Conservation (phyloP, 2,329 filamentous ascomycete genomes). For the Alternaria gaisen region DNA sequence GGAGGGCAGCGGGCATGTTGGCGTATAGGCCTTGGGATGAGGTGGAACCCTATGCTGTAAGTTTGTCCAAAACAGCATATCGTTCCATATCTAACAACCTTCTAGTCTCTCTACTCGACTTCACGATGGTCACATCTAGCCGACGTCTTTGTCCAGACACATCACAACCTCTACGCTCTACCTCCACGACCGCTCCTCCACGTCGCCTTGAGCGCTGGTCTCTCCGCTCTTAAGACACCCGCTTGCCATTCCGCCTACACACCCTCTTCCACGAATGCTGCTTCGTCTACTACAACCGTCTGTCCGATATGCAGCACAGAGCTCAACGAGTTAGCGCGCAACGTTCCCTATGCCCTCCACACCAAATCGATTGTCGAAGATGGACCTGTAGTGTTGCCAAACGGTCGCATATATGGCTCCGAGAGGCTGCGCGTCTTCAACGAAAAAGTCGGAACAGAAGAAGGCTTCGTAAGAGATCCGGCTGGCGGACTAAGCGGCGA, state of each 20-base stretch:
- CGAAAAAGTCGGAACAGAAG: conserved; percentile 75
- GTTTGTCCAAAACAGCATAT: conserved; percentile 14
- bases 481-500: conserved; percentile 67
- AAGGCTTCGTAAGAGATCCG: conserved; percentile 77
- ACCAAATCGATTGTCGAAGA: conserved; percentile 91
- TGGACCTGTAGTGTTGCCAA: conserved; percentile 86
- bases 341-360: conserved; percentile 94
- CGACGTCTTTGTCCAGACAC: conserved; percentile 81
- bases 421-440: conserved; percentile 78
- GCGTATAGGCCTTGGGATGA: conserved; percentile 72
- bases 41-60: conserved; percentile 68
- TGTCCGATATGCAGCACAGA: conserved; percentile 97
- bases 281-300: conserved; percentile 72
- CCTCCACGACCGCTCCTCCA: conserved; percentile 86
- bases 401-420: conserved; percentile 83
- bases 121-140: conserved; percentile 80
- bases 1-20: conserved; percentile 81
- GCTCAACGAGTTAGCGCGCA: conserved; percentile 86
- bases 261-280: conserved; percentile 62
- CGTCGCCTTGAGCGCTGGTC: conserved; percentile 86
- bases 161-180: conserved; percentile 85
- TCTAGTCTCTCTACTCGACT: conserved; percentile 74
- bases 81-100: conserved; percentile 21
- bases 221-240: conserved; percentile 95
- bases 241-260: conserved; percentile 79